Percentiles rank a stretch among this genome's conserved stretches.
Evolutionary conservation across 1,139 yeast species (phyloP).

Genomic region (Candida mesenterica): DNA sequence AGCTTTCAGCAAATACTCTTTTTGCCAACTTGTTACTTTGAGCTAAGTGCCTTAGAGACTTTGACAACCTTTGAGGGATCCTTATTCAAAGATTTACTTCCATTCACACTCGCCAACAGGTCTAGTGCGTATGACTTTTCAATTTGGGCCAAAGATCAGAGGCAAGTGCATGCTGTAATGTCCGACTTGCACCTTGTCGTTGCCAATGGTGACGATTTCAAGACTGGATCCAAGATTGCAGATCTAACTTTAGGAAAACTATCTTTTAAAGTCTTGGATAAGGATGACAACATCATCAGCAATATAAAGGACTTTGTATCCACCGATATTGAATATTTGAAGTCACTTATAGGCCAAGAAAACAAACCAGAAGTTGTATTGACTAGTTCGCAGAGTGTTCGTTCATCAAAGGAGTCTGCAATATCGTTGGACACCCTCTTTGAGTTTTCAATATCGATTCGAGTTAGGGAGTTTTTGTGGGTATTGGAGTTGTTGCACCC

Average conservation of each 20-base stretch:
- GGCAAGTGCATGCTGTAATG: constrained; percentile 10
- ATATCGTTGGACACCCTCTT: constrained; percentile 10
- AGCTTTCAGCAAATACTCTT: constrained; percentile 16
- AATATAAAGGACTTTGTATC: constrained; percentile 15
- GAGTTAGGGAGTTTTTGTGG: constrained; percentile 14
- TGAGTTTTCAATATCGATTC: constrained; percentile 18
- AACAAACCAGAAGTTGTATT: background rate
- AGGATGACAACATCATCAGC: constrained; percentile 10
- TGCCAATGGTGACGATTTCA: constrained; percentile 18
- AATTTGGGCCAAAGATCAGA: constrained; percentile 10
- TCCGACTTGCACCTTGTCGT: constrained; percentile 11
- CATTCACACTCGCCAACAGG: constrained; percentile 12
- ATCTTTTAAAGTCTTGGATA: constrained; percentile 15
- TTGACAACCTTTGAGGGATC: constrained; percentile 10
- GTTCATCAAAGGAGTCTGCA: too few relatives aligned
- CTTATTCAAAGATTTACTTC: constrained; percentile 8
- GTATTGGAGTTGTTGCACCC: constrained; percentile 16
- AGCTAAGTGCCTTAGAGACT: constrained; percentile 9
- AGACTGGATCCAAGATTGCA: constrained; percentile 14
- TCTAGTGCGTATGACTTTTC: constrained; percentile 10
- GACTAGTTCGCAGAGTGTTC: background rate
- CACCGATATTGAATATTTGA: constrained; percentile 21
- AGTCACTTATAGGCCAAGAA: constrained; percentile 5
- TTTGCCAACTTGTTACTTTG: constrained; percentile 14
- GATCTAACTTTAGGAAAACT: constrained; percentile 14